Conservation (phyloP, 2,329 filamentous ascomycete species). For the Paramyrothecium sp. region DNA sequence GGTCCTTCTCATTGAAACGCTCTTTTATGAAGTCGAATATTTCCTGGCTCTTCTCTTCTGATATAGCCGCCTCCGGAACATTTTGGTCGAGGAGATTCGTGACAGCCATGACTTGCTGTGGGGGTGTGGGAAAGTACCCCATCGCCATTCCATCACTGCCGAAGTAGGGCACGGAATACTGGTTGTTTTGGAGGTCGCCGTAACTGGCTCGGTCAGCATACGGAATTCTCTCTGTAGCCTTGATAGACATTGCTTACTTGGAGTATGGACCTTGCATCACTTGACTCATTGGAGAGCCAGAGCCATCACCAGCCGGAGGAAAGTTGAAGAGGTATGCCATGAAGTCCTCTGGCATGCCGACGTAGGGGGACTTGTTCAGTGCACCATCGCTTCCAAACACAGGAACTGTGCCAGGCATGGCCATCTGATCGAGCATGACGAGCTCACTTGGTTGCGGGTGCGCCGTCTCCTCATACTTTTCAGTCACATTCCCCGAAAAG, state of each 20-base stretch:
- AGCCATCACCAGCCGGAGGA: constrained; percentile 15
- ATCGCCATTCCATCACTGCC: constrained; percentile 44
- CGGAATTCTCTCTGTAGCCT: background rate
- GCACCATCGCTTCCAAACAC: constrained; percentile 84
- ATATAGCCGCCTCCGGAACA: constrained; percentile 76
- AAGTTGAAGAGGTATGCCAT: constrained; percentile 78
- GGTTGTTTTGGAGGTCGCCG: constrained; percentile 44
- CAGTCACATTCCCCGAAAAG: constrained; percentile 32
- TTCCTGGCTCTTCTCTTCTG: constrained; percentile 82
- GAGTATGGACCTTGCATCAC: constrained; percentile 41
- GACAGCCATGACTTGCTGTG: constrained; percentile 85
- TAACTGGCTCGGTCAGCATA: constrained; percentile 43
- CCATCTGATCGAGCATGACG: constrained; percentile 62
- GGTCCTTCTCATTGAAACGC: constrained; percentile 78
- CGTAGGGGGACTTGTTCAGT: constrained; percentile 78
- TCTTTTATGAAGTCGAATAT: constrained; percentile 78
- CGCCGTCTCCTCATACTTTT: constrained; percentile 45
- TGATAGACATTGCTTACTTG: constrained; percentile 40
- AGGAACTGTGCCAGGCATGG: constrained; percentile 69
- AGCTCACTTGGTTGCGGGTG: constrained; percentile 50
- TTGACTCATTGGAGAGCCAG: constrained; percentile 34
- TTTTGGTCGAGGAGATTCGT: constrained; percentile 80
- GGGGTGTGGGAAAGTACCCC: constrained; percentile 58
- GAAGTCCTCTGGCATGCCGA: constrained; percentile 82
- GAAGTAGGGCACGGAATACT: constrained; percentile 43